Conservation (phyloP, 2,329 filamentous ascomycete species). For the Coniochaeta hoffmannii region DNA sequence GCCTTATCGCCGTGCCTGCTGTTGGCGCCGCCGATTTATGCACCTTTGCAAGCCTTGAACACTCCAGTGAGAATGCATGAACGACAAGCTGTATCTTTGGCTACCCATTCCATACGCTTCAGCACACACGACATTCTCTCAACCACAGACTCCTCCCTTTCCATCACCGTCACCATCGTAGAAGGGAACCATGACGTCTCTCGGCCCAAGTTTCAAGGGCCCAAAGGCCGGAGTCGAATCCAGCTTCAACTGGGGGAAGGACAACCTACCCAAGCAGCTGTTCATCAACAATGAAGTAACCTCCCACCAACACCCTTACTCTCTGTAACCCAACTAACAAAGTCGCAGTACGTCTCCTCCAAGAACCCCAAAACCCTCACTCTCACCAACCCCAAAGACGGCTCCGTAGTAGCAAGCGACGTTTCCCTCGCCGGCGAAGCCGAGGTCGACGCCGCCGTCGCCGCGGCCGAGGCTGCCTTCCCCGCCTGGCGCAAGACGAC, state of each 20-base stretch:
- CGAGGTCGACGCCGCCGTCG: constrained; percentile 40
- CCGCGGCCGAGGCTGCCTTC: constrained; percentile 39
- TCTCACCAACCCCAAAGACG: constrained; percentile 41
- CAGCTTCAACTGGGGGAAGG: constrained; percentile 18
- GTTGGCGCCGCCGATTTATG: not conserved
- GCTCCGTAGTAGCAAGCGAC: constrained; percentile 39
- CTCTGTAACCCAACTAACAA: not conserved
- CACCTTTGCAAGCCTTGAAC: too few species aligned
- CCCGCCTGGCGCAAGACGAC: constrained; percentile 31
- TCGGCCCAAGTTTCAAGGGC: constrained; percentile 15
- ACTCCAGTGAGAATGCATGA: too few species aligned
- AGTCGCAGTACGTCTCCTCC: constrained; percentile 30
- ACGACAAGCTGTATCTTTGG: not conserved
- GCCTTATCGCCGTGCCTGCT: not conserved
- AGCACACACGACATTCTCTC: not conserved
- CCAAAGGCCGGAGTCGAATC: constrained; percentile 4
- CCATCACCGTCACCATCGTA: too few species aligned
- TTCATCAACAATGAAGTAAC: constrained; percentile 30
- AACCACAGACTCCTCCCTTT: too few species aligned
- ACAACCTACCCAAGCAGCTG: constrained; percentile 26
- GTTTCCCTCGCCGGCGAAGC: constrained; percentile 35
- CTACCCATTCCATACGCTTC: not conserved
- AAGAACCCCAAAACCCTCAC: constrained; percentile 36
- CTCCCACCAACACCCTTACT: not conserved
- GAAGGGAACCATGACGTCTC: constrained; percentile 13